Base-by-base conservation (phyloP, 2,329 filamentous ascomycete genomes). In the Epichloe brachyelytri region DNA sequence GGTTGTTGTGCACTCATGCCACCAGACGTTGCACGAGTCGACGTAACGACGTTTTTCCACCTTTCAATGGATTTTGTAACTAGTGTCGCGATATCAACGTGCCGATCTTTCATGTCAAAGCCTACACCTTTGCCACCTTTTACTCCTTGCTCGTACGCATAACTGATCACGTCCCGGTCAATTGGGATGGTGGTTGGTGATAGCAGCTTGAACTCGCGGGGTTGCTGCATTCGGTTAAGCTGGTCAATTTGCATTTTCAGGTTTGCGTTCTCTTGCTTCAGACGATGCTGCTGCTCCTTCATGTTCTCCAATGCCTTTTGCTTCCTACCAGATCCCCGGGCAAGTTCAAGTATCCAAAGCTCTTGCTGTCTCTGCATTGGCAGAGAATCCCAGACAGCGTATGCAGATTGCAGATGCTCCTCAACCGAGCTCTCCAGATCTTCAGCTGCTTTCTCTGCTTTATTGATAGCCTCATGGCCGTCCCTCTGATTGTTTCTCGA, bases 321-420 rank as follows among this genome's bases (percentile, higher is more conserved):
- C 56, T 76, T 79, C 51, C 74, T 67, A 5, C 78, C 77, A 2
- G 83, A 70, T 33, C 74, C 71, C n/a, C 80, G 71, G 0, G 80
- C 80, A 39, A 84, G 66, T 60, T 83, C 79, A 37, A 84, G 62
- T 5, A 73, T 66, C 80, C 80, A 84, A 6, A 83, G 70, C 56
- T 82, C 78, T 26, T 71, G 71, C 49, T 77, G 75, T 20, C 78
- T 73, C 37, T 78, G 75, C 2, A 65, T 56, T 0, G 81, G 68
- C 26, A 93, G 71, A 2, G 72, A 72, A 48, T 79, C 79, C 90
- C 90, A 97, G 41, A 87, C 83, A 6, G 77, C 75, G 63, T 82
- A 95, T 0, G 87, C 82, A 14, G 83, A 79, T n/a, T 85, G 78
- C 5, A 95, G 66, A 63, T 97, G 91, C 52, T 85, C 77, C 40